Percentiles rank a stretch among this genome's conserved stretches.
These are phyloP conservation scores for Colletotrichum phormii DNA, from an alignment of 2,329 filamentous ascomycete species.

Conservation along the genomic window DNA sequence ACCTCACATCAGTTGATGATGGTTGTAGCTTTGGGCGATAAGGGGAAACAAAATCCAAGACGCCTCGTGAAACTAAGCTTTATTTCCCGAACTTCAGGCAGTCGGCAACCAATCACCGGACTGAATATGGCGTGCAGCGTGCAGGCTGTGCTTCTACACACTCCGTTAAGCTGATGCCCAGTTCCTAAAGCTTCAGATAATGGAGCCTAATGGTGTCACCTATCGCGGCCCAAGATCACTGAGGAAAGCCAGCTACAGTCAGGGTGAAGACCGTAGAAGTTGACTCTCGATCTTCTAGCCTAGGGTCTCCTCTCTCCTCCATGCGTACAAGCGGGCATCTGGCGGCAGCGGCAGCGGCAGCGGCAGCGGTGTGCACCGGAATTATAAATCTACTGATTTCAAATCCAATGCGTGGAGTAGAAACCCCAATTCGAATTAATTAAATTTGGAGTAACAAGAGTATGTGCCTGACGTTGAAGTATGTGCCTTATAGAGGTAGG, in stretches of 20 bases:
- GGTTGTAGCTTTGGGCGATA: too few species aligned
- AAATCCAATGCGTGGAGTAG: neutral
- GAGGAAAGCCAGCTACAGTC: too few species aligned
- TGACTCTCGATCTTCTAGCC: neutral
- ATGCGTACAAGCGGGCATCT: neutral
- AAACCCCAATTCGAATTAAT: neutral
- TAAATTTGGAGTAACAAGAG: neutral
- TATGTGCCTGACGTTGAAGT: constrained; percentile 16
- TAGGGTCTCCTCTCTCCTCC: neutral
- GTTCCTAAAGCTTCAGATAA: too few species aligned
- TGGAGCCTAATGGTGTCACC: too few species aligned
- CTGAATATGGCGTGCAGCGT: too few species aligned
- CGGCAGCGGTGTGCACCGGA: too few species aligned
- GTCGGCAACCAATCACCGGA: neutral
- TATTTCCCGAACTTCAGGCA: neutral
- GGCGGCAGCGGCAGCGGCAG: neutral
- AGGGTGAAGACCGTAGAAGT: neutral
- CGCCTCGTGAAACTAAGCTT: too few species aligned
- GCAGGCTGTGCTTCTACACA: too few species aligned
- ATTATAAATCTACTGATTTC: neutral
- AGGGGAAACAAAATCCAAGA: too few species aligned
- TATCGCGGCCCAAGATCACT: too few species aligned
- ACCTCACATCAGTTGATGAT: too few species aligned
- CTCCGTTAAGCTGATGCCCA: too few species aligned
- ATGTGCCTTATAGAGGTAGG: constrained; percentile 1